Base-by-base conservation (phyloP, 306 rosid genomes). In the Pyrus pyrifolia region DNA sequence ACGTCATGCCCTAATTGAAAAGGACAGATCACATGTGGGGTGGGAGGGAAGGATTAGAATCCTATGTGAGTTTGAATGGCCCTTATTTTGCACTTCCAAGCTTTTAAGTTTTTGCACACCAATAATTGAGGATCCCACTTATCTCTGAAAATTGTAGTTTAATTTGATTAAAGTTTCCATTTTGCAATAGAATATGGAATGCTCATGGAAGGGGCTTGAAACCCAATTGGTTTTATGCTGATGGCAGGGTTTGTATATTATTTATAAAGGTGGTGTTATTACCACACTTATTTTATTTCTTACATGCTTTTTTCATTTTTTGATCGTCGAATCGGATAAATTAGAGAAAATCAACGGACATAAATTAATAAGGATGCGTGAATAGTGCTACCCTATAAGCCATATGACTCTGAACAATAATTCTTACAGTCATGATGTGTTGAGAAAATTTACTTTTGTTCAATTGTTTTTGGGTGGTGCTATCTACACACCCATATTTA, bases 41-140 rank as follows among this genome's bases (percentile, higher is more conserved):
- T 49, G 8, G 55, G n/a, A 4, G 69, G 71, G 49, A 77, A 73
- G 80, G 72, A 76, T 89, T 64, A 30, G 68, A 84, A 90, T 92
- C 96, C 96, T 78, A 90, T 90, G 93, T 70, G 71, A 55, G 22
- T 61, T 85, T 88, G 82, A 85, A 84, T 71, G 90, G 87, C 72
- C 86, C 83, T 81, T n/a, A 45, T 78, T 81, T 76, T 66, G 63
- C 52, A 49, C 25, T 18, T 5, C 13, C 40, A 68, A 80, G 68
- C 77, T 60, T 31, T 31, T 49, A 53, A 68, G 71, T 73, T 81
- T 38, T 82, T 70, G n/a, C 76, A 60, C 9, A 58, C 89, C 91
- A 91, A 91, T 91, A 86, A 91, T 91, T 84, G 92, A 77, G 70
- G 59, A 58, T 40, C 71, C 62, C 59, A 27, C 70, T 76, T 42